Evolutionary conservation across 768 basidiomycete species (phyloP).

Genomic region (Cyclocybe aegerita): DNA sequence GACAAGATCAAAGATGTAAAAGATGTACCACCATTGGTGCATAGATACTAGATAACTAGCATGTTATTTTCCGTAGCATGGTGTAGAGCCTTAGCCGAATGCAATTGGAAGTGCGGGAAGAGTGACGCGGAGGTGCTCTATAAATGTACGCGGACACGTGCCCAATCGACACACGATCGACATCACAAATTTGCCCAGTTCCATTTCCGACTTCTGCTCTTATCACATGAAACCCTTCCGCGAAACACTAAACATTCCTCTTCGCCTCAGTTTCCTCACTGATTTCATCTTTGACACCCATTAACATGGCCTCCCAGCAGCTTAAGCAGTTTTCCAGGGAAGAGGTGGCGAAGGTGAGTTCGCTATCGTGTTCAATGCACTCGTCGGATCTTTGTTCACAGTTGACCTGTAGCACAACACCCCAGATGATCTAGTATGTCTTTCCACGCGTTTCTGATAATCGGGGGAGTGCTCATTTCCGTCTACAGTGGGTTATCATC

Average conservation of each 20-base stretch:
- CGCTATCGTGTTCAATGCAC: neutral
- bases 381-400: neutral
- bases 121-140: neutral
- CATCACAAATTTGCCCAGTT: neutral
- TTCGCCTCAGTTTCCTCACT: neutral
- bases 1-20: slow-evolving; percentile 13
- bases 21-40: neutral
- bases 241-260: slow-evolving; percentile 8
- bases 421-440: slow-evolving; percentile 64
- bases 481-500: slow-evolving; percentile 72
- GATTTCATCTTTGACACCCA: neutral
- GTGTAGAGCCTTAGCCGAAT: neutral
- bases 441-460: neutral
- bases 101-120: neutral
- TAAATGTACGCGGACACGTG: neutral
- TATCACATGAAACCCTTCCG: slow-evolving; percentile 21
- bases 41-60: neutral
- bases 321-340: slow-evolving; percentile 50
- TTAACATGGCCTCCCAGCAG: slow-evolving; percentile 26
- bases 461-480: neutral
- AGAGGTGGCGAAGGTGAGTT: slow-evolving; percentile 68
- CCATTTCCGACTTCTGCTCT: neutral
- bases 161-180: neutral
- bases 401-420: slow-evolving; percentile 68
- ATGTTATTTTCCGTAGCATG: neutral